phyloP scores from a whole-genome alignment of 495 filamentous ascomycete species.

The Penicillium macrosclerotiorum region DNA sequence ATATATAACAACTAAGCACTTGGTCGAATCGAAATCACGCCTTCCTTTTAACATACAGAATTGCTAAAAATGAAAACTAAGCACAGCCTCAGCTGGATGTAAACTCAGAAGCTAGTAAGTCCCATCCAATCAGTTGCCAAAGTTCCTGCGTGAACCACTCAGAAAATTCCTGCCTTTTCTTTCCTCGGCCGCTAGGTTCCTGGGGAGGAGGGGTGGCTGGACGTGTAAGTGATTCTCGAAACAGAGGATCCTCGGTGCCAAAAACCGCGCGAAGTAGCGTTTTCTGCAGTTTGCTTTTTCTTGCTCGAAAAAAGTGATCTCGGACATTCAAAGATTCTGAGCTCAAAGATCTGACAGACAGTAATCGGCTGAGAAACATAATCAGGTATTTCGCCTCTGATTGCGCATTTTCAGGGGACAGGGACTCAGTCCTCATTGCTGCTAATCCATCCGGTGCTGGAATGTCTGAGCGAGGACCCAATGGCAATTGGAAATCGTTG shows the following conservation, averaged over 20 bases:
- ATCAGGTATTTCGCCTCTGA: constrained; percentile 37
- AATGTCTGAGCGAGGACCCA: constrained; percentile 24
- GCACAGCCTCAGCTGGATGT: background rate
- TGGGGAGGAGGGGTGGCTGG: constrained; percentile 22
- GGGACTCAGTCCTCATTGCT: constrained; percentile 18
- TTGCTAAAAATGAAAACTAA: background rate
- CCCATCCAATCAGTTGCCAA: constrained; percentile 53
- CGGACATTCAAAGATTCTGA: background rate
- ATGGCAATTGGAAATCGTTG: constrained; percentile 22
- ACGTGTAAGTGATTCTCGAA: constrained; percentile 22
- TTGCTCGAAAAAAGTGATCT: constrained; percentile 16
- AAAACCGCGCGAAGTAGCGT: constrained; percentile 44
- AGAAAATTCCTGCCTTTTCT: constrained; percentile 14
- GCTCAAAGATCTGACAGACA: constrained; percentile 9
- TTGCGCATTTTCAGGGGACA: constrained; percentile 18
- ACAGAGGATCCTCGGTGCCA: constrained; percentile 27
- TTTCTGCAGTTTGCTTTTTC: constrained; percentile 36
- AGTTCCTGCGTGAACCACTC: constrained; percentile 49
- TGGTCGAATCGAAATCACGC: too few relatives aligned
- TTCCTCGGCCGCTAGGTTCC: constrained; percentile 4
- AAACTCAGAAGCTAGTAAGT: constrained; percentile 23
- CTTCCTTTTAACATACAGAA: too few relatives aligned
- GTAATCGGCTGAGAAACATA: constrained; percentile 35
- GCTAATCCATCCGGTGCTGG: constrained; percentile 29
- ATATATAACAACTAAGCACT: too few relatives aligned